Conservation (phyloP, 148 eudicot genomes). For the Agrostemma githago region DNA sequence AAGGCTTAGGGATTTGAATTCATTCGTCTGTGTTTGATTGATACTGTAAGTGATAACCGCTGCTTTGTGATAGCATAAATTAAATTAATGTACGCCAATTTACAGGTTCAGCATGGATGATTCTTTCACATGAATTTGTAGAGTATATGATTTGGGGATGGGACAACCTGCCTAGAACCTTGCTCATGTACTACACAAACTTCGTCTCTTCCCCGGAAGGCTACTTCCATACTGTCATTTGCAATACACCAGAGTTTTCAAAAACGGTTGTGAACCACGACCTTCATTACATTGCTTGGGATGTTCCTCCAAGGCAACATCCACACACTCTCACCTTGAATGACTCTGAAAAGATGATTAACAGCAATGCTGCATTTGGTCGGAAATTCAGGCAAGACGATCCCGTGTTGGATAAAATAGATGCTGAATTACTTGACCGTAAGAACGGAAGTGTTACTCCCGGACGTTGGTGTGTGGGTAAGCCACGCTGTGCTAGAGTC, state of each 20-base stretch:
- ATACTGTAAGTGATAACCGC: background rate
- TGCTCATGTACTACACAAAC: conserved; percentile 93
- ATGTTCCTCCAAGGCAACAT: conserved; percentile 80
- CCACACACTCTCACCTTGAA: conserved; percentile 59
- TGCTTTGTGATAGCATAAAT: background rate
- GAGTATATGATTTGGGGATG: conserved; percentile 88
- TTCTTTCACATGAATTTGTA: conserved; percentile 76
- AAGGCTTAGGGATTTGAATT: background rate
- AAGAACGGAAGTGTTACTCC: conserved; percentile 69
- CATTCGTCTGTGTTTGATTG: background rate
- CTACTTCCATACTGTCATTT: conserved; percentile 89
- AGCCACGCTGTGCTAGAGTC: conserved; percentile 56
- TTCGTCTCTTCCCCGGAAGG: conserved; percentile 90
- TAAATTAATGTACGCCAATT: background rate
- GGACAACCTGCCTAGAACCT: conserved; percentile 88
- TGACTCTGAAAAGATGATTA: conserved; percentile 57
- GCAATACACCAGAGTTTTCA: conserved; percentile 67
- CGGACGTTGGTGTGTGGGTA: conserved; percentile 83
- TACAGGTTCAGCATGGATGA: conserved; percentile 98
- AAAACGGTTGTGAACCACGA: conserved; percentile 73
- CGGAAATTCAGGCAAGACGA: conserved; percentile 65
- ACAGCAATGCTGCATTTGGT: conserved; percentile 73
- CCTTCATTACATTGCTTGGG: conserved; percentile 94
- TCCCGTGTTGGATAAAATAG: conserved; percentile 66
- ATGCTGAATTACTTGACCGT: conserved; percentile 52